phyloP scores from a whole-genome alignment of 345 rosid genomes.

The Eucalyptus shirleyi region DNA sequence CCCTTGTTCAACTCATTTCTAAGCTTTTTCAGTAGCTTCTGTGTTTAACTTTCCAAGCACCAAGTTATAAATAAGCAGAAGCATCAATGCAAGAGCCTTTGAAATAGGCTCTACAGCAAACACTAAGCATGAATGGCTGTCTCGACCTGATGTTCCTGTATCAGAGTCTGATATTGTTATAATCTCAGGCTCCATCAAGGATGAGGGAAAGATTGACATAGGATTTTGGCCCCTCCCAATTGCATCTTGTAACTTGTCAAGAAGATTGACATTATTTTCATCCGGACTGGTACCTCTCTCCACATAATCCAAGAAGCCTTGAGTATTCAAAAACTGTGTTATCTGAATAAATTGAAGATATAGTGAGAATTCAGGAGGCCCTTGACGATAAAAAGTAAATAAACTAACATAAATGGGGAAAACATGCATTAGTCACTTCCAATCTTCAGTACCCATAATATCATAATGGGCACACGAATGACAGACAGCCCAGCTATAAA shows the following conservation, averaged over 20 bases:
- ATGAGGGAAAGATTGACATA: constrained; percentile 60
- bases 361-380: not conserved
- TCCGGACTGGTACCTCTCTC: constrained; percentile 74
- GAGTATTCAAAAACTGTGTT: constrained; percentile 69
- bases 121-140: not conserved
- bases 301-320: constrained; percentile 83
- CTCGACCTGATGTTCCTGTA: constrained; percentile 53
- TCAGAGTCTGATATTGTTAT: constrained; percentile 87
- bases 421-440: not conserved
- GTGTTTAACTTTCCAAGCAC: not conserved
- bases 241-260: constrained; percentile 95
- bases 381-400: not conserved
- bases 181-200: constrained; percentile 63
- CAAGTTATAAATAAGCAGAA: not conserved
- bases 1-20: not conserved
- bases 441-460: not conserved
- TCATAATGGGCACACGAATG: not conserved
- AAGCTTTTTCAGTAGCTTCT: not conserved
- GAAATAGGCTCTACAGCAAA: not conserved
- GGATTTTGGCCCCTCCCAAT: constrained; percentile 95
- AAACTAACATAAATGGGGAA: not conserved
- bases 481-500: not conserved
- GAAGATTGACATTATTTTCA: constrained; percentile 63
- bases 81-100: not conserved
- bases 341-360: constrained; percentile 28